Percentiles rank a stretch among this genome's conserved stretches.
Conservation (phyloP, 2,329 filamentous ascomycete species). For the Fusarium illudens region DNA sequence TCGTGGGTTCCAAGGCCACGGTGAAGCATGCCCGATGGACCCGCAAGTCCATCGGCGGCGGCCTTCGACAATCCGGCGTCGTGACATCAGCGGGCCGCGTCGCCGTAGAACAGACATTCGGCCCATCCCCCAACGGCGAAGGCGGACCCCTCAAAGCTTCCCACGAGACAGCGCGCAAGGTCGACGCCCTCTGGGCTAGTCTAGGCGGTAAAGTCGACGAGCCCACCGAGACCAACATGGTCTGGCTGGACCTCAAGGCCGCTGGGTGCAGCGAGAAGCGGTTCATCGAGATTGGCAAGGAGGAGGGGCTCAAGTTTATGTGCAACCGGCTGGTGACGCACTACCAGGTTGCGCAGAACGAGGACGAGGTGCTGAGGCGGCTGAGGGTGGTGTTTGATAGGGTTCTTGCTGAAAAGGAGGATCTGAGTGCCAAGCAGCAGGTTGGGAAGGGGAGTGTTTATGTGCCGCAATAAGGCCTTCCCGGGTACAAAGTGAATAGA, state of each 20-base stretch:
- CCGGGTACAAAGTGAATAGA: no score
- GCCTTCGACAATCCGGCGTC: slow-evolving; percentile 76
- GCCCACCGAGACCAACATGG: slow-evolving; percentile 90
- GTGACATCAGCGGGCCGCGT: slow-evolving; percentile 76
- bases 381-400: slow-evolving; percentile 63
- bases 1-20: slow-evolving; percentile 61
- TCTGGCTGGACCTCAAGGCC: slow-evolving; percentile 79
- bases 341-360: slow-evolving; percentile 69
- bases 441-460: slow-evolving; percentile 43
- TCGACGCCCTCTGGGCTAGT: slow-evolving; percentile 75
- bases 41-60: slow-evolving; percentile 79
- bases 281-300: slow-evolving; percentile 52
- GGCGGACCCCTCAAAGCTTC: slow-evolving; percentile 67
- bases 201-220: slow-evolving; percentile 74
- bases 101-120: slow-evolving; percentile 65
- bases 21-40: slow-evolving; percentile 54
- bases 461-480: slow-evolving; percentile 24
- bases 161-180: slow-evolving; percentile 69
- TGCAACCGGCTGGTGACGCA: slow-evolving; percentile 57
- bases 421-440: slow-evolving; percentile 14
- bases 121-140: slow-evolving; percentile 46
- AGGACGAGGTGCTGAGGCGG: slow-evolving; percentile 65
- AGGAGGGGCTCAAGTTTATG: slow-evolving; percentile 54
- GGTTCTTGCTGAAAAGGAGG: slow-evolving; percentile 40
- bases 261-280: slow-evolving; percentile 56